Conservation (phyloP, 257 asterid genomes). For the Solanum neorickii region DNA sequence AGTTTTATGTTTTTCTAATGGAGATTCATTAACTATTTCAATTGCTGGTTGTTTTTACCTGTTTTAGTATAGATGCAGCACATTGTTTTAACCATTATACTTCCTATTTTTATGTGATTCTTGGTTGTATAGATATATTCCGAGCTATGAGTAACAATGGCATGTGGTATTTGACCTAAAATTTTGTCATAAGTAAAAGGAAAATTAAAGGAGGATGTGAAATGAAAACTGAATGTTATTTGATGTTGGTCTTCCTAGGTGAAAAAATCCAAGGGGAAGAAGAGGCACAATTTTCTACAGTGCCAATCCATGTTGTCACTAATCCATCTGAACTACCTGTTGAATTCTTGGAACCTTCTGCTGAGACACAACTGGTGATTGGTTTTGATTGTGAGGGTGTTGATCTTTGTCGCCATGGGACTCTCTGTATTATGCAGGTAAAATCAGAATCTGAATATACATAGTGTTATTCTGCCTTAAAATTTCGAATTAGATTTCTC, state of each 20-base stretch:
- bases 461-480: background rate
- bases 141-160: background rate
- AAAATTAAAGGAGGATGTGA: background rate
- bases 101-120: background rate
- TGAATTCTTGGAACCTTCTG: slow-evolving; percentile 84
- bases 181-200: background rate
- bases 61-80: background rate
- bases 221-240: background rate
- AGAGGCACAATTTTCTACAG: slow-evolving; percentile 36
- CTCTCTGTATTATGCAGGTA: slow-evolving; percentile 96
- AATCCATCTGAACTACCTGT: slow-evolving; percentile 70
- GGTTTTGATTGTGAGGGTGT: slow-evolving; percentile 99
- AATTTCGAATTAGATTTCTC: background rate
- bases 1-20: background rate
- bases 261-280: slow-evolving; percentile 28
- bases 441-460: background rate
- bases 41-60: background rate
- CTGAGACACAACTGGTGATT: slow-evolving; percentile 49
- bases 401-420: slow-evolving; percentile 87
- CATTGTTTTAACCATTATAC: background rate
- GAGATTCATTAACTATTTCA: background rate
- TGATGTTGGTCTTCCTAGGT: slow-evolving; percentile 28
- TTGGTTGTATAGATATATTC: background rate
- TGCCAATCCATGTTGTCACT: slow-evolving; percentile 77
- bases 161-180: background rate